Evolutionary conservation across 2,329 filamentous ascomycete genomes (phyloP), one percentile per base, ranked within the genome.

Genomic region (Epichloe brachyelytri): DNA sequence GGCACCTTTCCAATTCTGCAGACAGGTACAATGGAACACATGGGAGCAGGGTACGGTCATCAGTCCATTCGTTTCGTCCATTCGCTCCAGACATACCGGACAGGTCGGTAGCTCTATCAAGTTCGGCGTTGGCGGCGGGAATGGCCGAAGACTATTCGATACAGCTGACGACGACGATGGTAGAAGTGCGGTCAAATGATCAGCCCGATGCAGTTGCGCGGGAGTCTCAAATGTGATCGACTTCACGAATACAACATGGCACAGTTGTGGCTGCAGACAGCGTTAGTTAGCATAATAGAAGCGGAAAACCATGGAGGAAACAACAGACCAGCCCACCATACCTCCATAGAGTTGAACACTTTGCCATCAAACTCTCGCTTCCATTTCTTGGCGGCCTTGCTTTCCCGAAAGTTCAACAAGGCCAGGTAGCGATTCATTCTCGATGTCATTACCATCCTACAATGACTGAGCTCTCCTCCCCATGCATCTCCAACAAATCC

Each of bases 1-100:
- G 26, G 83, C 86, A 4, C 91, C 90, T 63, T 87, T 88, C 93
- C 93, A 98, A 63, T 93, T 97, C 62, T 95, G 87, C 1, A 98
- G 75, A 67, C 93, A 98, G 1, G 85, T 90, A 63, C 93, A 97
- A 65, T 98, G 93, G 63, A 98, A 98, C 48, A 97, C 88, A 61
- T 98, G 93, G 62, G 97, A 91, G 64, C 93, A 98, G 33, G 94
- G 83, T 40, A 97, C 97, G 1, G 93, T 98, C 63, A 98, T 80
- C 2, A 98, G 74, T 0, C 93, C 93, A 0, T 89, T 94, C 0
- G 90, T 96, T 65, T 97, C 91, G 62, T 98, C 93, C 93, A 98
- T 98, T 46, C 91, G 84, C 66, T 98, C 93, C 5, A 98, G 77
- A 58, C 93, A 98, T 10, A 98, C 93, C 0, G 93, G 90, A 57